Percentiles rank a stretch among this genome's conserved stretches.
Conservation (phyloP, 768 basidiomycete species). For the Clavulina sp. region DNA sequence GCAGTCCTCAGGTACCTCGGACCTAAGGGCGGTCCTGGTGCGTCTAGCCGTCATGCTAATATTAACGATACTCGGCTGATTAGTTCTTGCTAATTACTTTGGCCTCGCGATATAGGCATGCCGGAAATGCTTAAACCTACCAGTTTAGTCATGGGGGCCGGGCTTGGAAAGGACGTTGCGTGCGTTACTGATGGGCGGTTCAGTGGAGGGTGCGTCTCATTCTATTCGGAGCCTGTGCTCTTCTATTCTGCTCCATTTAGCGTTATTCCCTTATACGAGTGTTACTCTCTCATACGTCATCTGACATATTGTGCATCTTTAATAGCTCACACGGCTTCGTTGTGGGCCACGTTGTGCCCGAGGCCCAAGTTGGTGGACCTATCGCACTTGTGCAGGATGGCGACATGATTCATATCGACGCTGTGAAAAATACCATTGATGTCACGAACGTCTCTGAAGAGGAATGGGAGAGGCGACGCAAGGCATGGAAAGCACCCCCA, state of each 20-base stretch:
- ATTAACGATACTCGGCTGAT: slow-evolving; percentile 1
- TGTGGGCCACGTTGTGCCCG: slow-evolving; percentile 92
- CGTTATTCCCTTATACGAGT: slow-evolving; percentile 12
- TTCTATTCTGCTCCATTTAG: neutral
- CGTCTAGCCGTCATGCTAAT: slow-evolving; percentile 15
- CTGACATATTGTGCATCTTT: slow-evolving; percentile 4
- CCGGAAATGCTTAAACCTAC: slow-evolving; percentile 99
- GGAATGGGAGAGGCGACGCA: slow-evolving; percentile 57
- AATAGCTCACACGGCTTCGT: slow-evolving; percentile 86
- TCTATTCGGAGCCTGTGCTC: neutral
- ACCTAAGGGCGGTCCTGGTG: slow-evolving; percentile 89
- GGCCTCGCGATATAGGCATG: slow-evolving; percentile 74
- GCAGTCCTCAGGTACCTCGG: slow-evolving; percentile 91
- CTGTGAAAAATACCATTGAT: slow-evolving; percentile 68
- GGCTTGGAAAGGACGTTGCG: slow-evolving; percentile 87
- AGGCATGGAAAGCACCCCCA: slow-evolving; percentile 66
- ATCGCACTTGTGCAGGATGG: slow-evolving; percentile 83
- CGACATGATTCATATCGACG: slow-evolving; percentile 76
- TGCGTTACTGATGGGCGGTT: slow-evolving; percentile 97
- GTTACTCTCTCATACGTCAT: slow-evolving; percentile 5
- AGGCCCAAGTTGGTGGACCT: slow-evolving; percentile 85
- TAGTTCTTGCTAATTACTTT: neutral
- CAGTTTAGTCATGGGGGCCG: slow-evolving; percentile 96
- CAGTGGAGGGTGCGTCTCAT: slow-evolving; percentile 73
- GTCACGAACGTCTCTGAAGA: slow-evolving; percentile 52